Evolutionary conservation across 108 stramenopile species (phyloP), one percentile per base, ranked within the genome.

Genomic region (Fragilaria crotonensis): DNA sequence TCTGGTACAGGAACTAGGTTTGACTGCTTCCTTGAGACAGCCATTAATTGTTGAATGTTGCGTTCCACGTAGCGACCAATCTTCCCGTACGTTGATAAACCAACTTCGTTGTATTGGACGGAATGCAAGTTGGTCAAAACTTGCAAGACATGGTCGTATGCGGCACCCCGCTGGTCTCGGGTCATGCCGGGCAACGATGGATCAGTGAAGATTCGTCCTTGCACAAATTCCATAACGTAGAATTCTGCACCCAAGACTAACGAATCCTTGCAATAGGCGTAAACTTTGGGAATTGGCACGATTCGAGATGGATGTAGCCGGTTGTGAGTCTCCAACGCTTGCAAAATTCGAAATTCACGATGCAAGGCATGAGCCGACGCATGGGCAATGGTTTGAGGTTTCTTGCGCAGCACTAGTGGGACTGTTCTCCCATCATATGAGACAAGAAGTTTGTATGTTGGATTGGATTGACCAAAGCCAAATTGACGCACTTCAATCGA

Each of bases 381-480:
- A 74, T 95, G 85, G 18, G 88, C 89, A 25, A 94, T 70, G 41
- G 73, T 68, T n/a, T 71, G 58, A 9, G 94, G 95, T 62, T 95
- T 94, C 57, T 84, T 84, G 0, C 95, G 77, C 20, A 96, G 82
- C 17, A 94, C 94, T 32, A 87, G 44, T 55, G 60, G 67, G 5
- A 60, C 32, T 27, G 33, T 33, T 31, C 21, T 11, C 21, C 48
- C 23, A n/a, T 47, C 18, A 30, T 55, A 23, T 11, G 56, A 27
- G 25, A 94, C 68, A 14, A 52, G 64, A 2, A 95, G 52, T 20
- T 94, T 59, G 68, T 91, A 98, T 5, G 97, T 98, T 28, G 97
- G 97, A 76, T 97, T 97, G 26, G 85, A 88, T 60, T 98, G 97
- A 5, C 97, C 97, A 61, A 95, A 94, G 33, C 87, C 87, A 66